Base-by-base conservation (phyloP, 2,329 filamentous ascomycete genomes). In the Penicillium sp. region DNA sequence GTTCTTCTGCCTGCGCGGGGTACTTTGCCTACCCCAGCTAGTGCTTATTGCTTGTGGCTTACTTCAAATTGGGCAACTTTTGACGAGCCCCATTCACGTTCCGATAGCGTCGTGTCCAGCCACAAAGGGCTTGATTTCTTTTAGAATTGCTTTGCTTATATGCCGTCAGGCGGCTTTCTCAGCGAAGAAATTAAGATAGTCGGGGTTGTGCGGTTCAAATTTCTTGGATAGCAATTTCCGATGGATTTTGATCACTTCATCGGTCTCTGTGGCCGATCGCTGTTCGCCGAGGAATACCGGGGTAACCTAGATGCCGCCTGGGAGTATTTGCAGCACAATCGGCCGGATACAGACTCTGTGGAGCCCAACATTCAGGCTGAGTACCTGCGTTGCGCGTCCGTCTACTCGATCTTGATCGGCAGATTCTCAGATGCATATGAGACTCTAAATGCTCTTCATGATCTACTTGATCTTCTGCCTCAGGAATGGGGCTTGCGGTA, bases 401-500 rank as follows among this genome's bases (percentile, higher is more conserved):
- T 61, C 16, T 54, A 59, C 23, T 55, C 42, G 13, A 52, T 59
- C 26, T 45, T 64, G 18, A 54, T 44, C 13, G 62, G 62, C 23
- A 56, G 53, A 21, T 48, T 60, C 12, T 34, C 47, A 24, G 50
- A 63, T 31, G 59, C 60, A 12, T 63, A 59, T 47, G 15, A 44
- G 10, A 49, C 49, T 13, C 47, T 64, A 1, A 39, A 39, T 1
- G 18, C 47, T 6, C 41, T 62, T 2, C 42, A 61, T 21, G 41
- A 13, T 2, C 26, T 61, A 18, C 53, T 64, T 2, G 51, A 51
- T 15, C 28, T 51, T 36, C 16, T 61, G 31, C 38, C 59, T 9
- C 49, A 50, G 45, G 60, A 62, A 58, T 64, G 62, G 62, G 62
- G 62, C n/a, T 33, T 62, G 36, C 57, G 60, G 16, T 63, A 61